These are phyloP conservation scores for Coleophoma eucalyptorum DNA, from an alignment of 2,329 filamentous ascomycete species.

Conservation along the genomic window DNA sequence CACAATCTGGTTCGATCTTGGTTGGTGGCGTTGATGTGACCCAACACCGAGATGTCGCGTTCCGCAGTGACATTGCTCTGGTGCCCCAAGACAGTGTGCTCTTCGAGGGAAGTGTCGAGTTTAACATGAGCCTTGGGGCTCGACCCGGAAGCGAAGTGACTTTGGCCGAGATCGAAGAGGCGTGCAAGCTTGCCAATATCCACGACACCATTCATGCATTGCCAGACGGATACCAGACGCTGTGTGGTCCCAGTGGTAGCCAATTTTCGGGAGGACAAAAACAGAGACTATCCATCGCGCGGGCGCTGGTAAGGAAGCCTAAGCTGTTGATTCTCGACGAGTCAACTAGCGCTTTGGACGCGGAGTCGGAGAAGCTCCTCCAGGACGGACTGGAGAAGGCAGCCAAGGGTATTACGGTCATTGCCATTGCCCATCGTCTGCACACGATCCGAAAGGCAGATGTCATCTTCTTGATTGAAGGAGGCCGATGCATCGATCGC, in stretches of 20 bases:
- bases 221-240: slow-evolving; percentile 63
- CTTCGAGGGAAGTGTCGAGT: slow-evolving; percentile 51
- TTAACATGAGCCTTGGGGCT: slow-evolving; percentile 53
- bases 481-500: slow-evolving; percentile 47
- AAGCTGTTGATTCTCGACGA: slow-evolving; percentile 76
- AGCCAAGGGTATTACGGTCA: slow-evolving; percentile 46
- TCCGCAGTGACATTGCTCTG: slow-evolving; percentile 49
- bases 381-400: slow-evolving; percentile 61
- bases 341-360: slow-evolving; percentile 66
- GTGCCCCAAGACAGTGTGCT: slow-evolving; percentile 54
- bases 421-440: slow-evolving; percentile 55
- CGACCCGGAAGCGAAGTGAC: slow-evolving; percentile 50
- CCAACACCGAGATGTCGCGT: slow-evolving; percentile 34
- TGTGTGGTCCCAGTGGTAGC: slow-evolving; percentile 68
- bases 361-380: slow-evolving; percentile 57
- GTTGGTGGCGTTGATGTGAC: slow-evolving; percentile 36
- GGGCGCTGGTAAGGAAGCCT: slow-evolving; percentile 69
- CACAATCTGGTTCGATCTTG: slow-evolving; percentile 19
- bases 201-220: slow-evolving; percentile 62
- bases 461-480: slow-evolving; percentile 52
- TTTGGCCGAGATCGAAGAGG: slow-evolving; percentile 59
- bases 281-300: slow-evolving; percentile 74
- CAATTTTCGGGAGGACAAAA: slow-evolving; percentile 76
- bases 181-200: slow-evolving; percentile 65
- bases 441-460: slow-evolving; percentile 53